Evolutionary conservation across 2,329 filamentous ascomycete species (phyloP).

Genomic region (Exophiala alcalophila): DNA sequence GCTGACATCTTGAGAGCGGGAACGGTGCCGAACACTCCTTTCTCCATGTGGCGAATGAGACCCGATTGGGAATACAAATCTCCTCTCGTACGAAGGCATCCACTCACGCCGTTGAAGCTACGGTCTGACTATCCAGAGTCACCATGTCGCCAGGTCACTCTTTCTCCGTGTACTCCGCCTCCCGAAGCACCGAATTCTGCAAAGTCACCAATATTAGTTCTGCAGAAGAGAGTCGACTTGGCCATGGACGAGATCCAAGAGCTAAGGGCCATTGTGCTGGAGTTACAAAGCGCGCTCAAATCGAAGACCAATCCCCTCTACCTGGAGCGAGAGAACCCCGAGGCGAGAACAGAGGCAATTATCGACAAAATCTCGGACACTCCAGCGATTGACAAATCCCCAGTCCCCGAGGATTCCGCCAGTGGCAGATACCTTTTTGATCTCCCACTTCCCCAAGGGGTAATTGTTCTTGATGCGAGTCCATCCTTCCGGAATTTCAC

Average conservation of each 20-base stretch:
- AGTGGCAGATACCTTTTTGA: no score
- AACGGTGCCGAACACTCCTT: constrained; percentile 10
- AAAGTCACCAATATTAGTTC: constrained; percentile 26
- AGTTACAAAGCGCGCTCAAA: constrained; percentile 19
- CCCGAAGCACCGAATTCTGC: constrained; percentile 23
- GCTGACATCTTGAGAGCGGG: constrained; percentile 14
- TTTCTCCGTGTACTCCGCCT: constrained; percentile 26
- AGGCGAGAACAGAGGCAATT: neutral
- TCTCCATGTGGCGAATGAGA: constrained; percentile 21
- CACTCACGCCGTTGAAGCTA: constrained; percentile 20
- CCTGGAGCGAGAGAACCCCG: neutral
- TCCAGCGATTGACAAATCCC: no score
- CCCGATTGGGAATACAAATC: constrained; percentile 17
- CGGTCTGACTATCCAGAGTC: constrained; percentile 20
- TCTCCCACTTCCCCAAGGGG: neutral
- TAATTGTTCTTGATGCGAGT: neutral
- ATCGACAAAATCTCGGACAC: neutral
- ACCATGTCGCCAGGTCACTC: constrained; percentile 18
- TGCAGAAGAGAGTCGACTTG: constrained; percentile 25
- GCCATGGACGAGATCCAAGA: constrained; percentile 28
- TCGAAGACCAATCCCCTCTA: constrained; percentile 8
- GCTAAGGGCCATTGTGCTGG: constrained; percentile 20
- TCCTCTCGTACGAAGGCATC: constrained; percentile 14
- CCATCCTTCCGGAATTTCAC: neutral
- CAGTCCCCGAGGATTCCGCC: no score